A percentile compares a stretch with the other conserved stretches of the same genome.
These are phyloP conservation scores for Fusarium secorum DNA, from an alignment of 2,329 filamentous ascomycete genomes.

Conservation along the genomic window DNA sequence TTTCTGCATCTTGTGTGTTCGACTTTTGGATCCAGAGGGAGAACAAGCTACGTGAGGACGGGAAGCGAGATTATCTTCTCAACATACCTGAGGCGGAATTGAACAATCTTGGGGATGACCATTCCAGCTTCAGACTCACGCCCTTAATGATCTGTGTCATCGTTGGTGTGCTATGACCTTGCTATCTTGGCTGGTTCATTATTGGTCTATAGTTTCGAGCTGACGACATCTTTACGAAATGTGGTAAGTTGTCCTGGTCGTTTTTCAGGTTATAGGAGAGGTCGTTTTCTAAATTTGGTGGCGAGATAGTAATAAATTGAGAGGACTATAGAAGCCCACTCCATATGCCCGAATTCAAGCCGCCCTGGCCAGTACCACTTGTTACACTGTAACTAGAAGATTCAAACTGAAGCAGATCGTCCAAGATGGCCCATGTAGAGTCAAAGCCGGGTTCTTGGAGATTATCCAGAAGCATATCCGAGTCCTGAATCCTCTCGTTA, in stretches of 20 bases:
- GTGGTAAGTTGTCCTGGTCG: neutral
- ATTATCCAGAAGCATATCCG: neutral
- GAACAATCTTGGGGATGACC: neutral
- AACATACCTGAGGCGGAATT: neutral
- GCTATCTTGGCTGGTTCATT: neutral
- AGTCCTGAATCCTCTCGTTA: neutral
- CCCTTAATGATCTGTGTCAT: neutral
- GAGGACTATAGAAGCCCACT: neutral
- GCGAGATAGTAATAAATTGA: neutral
- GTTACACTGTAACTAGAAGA: neutral
- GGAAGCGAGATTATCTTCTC: neutral
- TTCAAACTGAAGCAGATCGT: neutral
- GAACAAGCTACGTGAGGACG: neutral
- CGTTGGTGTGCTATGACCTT: neutral
- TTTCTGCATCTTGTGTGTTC: neutral
- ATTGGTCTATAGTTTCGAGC: neutral
- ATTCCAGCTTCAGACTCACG: neutral
- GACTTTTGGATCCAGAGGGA: neutral
- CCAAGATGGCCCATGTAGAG: neutral
- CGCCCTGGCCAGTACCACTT: too few relatives aligned
- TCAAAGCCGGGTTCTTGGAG: neutral
- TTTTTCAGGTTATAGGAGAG: rapidly evolving
- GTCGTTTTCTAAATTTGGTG: neutral
- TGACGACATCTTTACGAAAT: rapidly evolving
- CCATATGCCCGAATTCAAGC: neutral